phyloP scores from a whole-genome alignment of 2,329 filamentous ascomycete species.

The Colletotrichum aenigma region DNA sequence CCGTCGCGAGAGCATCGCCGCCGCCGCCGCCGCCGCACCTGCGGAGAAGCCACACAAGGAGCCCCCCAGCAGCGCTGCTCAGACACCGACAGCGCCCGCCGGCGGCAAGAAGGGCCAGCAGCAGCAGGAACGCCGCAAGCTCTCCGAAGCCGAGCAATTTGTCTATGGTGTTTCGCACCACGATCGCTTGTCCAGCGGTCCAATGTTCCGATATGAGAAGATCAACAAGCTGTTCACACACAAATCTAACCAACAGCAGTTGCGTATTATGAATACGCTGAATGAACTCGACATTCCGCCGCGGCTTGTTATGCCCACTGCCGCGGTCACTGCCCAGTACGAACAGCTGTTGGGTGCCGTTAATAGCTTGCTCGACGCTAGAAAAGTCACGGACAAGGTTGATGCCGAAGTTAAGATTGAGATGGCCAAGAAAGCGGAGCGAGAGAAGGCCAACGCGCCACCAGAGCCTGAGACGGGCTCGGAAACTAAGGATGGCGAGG shows the following conservation, averaged over 20 bases:
- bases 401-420: slow-evolving; percentile 71
- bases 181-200: slow-evolving; percentile 83
- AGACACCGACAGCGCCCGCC: slow-evolving; percentile 37
- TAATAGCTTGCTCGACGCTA: slow-evolving; percentile 70
- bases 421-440: slow-evolving; percentile 60
- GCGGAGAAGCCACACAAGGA: slow-evolving; percentile 39
- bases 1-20: slow-evolving; percentile 60
- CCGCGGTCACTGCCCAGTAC: slow-evolving; percentile 72
- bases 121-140: slow-evolving; percentile 66
- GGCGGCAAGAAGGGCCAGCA: slow-evolving; percentile 57
- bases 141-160: slow-evolving; percentile 76
- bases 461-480: slow-evolving; percentile 4
- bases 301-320: slow-evolving; percentile 75
- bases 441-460: slow-evolving; percentile 40
- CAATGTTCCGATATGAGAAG: slow-evolving; percentile 87
- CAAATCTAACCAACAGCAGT: slow-evolving; percentile 77
- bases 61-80: slow-evolving; percentile 46
- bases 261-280: slow-evolving; percentile 75
- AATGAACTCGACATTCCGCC: slow-evolving; percentile 73
- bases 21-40: slow-evolving; percentile 34
- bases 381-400: slow-evolving; percentile 78
- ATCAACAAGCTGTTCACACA: slow-evolving; percentile 79
- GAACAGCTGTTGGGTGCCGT: slow-evolving; percentile 74
- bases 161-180: slow-evolving; percentile 85
- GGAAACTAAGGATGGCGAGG: background rate